Evolutionary conservation across 306 rosid species (phyloP), one percentile per base, ranked within the genome.

Genomic region (Myrica gale): DNA sequence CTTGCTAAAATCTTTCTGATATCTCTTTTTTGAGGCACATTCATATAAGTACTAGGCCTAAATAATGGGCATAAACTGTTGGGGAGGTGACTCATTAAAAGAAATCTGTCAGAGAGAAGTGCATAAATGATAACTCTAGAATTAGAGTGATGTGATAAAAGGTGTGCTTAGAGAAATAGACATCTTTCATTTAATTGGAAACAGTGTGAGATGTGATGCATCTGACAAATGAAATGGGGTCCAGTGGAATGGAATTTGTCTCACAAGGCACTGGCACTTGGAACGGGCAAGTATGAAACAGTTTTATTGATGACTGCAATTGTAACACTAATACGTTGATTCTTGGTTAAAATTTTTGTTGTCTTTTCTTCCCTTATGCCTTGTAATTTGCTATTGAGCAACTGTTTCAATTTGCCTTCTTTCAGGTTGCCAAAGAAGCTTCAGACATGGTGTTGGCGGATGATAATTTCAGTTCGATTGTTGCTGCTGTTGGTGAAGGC

Each of bases 361-460:
- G 37, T 32, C 37, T 32, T 32, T 32, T 32, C 37, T 32, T 32
- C 37, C 37, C 37, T 32, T 32, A 32, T 32, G 37, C 37, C 37
- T 2, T 32, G 0, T 32, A 32, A 32, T 32, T 32, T 32, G 37
- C 37, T 32, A 32, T 32, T 32, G 37, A 32, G 17, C 16, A 16
- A 69, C 15, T 68, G 8, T 70, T 17, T 32, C 13, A 32, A 62
- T 77, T 43, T 52, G 32, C 41, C 54, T 39, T 63, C 43, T 67
- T 76, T 32, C 86, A 95, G 98, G 98, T 95, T 74, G 97, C 98
- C 16, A 95, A 95, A 89, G 97, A 95, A 83, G 96, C 97, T 75
- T 92, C 97, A 4, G 97, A 95, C 80, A 95, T 95, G 98, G 98
- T 95, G 52, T 85, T 92, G 78, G 97, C 97, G 1, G 98, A 95